Evolutionary conservation across 805 yeast genomes (phyloP), one percentile per base, ranked within the genome.

Genomic region (Priceomyces medius): DNA sequence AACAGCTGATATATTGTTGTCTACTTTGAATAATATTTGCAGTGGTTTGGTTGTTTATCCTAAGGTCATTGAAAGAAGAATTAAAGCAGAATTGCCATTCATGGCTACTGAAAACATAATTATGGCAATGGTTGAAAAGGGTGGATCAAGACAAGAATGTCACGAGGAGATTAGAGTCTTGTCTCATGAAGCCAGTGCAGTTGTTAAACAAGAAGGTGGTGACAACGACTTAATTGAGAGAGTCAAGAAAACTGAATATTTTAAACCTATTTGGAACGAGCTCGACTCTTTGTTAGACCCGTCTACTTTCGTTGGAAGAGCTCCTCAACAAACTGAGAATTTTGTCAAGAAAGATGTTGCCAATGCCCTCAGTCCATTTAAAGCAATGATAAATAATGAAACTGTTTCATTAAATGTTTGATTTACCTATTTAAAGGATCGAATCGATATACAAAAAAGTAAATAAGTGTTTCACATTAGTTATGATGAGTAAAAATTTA

Each of bases 51-150:
- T 93, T 41, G 99, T 93, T 35, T 93, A 93, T 73, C 99, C 99
- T 54, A 91, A 93, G 79, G 99, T 93, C 56, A 93, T 93, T 59
- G 97, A 86, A 74, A 84, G 97, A 74, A 85, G 98, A 72, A 93
- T 93, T 68, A 80, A 61, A 63, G 78, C 96, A 39, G 99, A 93
- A 71, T 77, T 93, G 60, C 99, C 99, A 54, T 93, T 93, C 78
- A 93, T 93, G 99, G 99, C 99, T 53, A 93, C 99, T 44, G 99
- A 93, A 73, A 93, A 93, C 71, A 80, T 93, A 66, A 93, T 93
- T 66, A 93, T 93, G 99, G 99, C 99, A 40, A 93, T 93, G 97
- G 99, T 93, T 44, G 95, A 89, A 70, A 84, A 85, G 64, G 98
- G 98, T 55, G 98, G 87, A 23, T 89, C 95, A 23, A 85, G 99